Percentiles rank a stretch among this genome's conserved stretches.
Conservation (phyloP, 495 filamentous ascomycete genomes). For the Daldinia loculata region DNA sequence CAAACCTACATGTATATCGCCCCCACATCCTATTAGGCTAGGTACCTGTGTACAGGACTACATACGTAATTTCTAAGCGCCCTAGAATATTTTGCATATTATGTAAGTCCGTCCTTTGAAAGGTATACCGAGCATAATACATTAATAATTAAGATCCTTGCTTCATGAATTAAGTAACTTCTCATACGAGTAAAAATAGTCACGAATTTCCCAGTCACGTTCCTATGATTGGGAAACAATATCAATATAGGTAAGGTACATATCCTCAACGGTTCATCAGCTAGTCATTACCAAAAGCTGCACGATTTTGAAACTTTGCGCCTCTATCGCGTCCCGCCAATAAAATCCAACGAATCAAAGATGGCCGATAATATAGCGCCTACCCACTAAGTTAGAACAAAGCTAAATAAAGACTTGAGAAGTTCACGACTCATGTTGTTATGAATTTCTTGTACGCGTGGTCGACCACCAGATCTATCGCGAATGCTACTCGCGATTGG, state of each 20-base stretch:
- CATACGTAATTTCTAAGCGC: conserved; percentile 10
- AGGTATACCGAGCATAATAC: no score
- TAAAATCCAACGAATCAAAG: background rate
- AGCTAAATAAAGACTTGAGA: background rate
- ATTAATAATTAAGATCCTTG: no score
- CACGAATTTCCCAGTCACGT: background rate
- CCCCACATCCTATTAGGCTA: background rate
- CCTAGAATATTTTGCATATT: background rate
- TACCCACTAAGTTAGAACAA: background rate
- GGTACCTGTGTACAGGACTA: background rate
- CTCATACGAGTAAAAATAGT: no score
- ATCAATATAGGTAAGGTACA: background rate
- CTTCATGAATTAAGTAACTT: no score
- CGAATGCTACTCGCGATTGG: no score
- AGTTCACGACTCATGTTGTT: no score
- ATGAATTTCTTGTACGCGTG: no score
- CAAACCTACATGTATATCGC: background rate
- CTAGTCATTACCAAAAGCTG: background rate
- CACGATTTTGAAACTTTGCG: background rate
- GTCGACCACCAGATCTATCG: no score
- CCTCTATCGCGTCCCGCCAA: background rate
- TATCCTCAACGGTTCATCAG: background rate
- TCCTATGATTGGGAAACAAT: background rate
- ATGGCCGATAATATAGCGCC: background rate
- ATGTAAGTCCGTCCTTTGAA: background rate